Base-by-base conservation (phyloP, 768 basidiomycete species). In the Auricularia heimuer region DNA sequence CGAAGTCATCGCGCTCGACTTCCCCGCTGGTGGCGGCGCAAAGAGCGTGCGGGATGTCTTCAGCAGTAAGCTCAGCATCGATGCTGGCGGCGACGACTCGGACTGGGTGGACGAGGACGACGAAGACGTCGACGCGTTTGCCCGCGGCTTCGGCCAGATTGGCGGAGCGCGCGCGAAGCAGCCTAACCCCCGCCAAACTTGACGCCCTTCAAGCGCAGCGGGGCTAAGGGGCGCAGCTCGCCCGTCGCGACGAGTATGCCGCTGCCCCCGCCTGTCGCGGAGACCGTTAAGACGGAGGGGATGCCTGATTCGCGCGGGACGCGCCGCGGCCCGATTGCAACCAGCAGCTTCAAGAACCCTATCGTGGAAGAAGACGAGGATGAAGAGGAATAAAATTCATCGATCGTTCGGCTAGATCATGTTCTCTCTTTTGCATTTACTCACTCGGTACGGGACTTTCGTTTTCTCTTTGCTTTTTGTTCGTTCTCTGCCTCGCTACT, bases 341-440 rank as follows among this genome's bases (percentile, higher is more conserved):
- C 34, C 11, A 60, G 34, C 29, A 60, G 56, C 24, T 60, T 60
- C 56, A 60, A 60, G 29, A 35, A 60, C 24, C 29, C 56, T 14
- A 92, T 91, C 64, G 88, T 91, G 73, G 91, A 92, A 72, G 91
- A 92, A 71, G 91, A 93, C 68, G 91, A 92, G 24, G 91, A 91
- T 70, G 85, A 90, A 69, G 51, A 66, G 63, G 65, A 45, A 45
- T 42, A 66, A 24, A n/a, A 54, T 51, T 39, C 62, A 64, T 63
- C 24, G 60, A 21, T 65, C 56, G 47, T 61, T 65, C 62, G 63
- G 68, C 42, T 63, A 65, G n/a, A 37, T 56, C 56, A 44, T 65
- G 24, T 54, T n/a, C 24, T 34, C 24, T 60, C 4, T 29, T 8
- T 60, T 60, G 29, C 34, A 12, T 18, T 29, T 29, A 11, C 56